These are phyloP conservation scores for Rauvolfia tetraphylla DNA, from an alignment of 257 asterid species.

Conservation along the genomic window DNA sequence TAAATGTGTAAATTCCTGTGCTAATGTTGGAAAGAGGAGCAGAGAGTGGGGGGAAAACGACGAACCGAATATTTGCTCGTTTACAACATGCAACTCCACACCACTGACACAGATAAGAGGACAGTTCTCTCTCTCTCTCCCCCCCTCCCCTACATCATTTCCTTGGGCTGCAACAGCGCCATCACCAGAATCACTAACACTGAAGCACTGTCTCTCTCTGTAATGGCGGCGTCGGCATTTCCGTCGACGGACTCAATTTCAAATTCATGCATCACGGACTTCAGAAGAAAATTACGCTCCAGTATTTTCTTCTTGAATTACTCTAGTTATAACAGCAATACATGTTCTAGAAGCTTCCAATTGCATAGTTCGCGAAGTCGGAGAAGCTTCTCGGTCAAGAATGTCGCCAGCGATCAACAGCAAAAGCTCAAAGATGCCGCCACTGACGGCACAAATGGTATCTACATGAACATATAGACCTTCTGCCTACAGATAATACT, in stretches of 20 bases:
- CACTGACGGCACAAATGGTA: conserved; percentile 9
- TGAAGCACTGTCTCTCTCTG: not conserved
- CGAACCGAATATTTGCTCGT: conserved; percentile 17
- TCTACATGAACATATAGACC: not conserved
- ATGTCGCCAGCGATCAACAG: conserved; percentile 45
- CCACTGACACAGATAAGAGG: conserved; percentile 5
- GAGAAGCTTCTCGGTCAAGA: conserved; percentile 33
- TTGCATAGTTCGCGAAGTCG: conserved; percentile 20
- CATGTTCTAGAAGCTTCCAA: conserved; percentile 12
- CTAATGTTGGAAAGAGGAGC: not conserved
- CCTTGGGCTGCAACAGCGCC: not conserved
- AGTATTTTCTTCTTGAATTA: not conserved
- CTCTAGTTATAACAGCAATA: not conserved
- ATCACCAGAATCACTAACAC: not conserved
- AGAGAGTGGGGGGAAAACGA: conserved; percentile 12
- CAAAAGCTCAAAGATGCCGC: conserved; percentile 22
- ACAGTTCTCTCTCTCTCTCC: not conserved
- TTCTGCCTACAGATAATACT: not conserved
- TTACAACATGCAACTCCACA: not conserved
- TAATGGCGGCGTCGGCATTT: conserved; percentile 7
- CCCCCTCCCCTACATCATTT: not conserved
- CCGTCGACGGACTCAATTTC: not conserved
- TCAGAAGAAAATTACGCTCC: conserved; percentile 3
- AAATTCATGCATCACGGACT: conserved; percentile 10
- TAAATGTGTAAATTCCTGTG: not conserved